Evolutionary conservation across 345 rosid genomes (phyloP).

Genomic region (Tarenaya hassleriana): DNA sequence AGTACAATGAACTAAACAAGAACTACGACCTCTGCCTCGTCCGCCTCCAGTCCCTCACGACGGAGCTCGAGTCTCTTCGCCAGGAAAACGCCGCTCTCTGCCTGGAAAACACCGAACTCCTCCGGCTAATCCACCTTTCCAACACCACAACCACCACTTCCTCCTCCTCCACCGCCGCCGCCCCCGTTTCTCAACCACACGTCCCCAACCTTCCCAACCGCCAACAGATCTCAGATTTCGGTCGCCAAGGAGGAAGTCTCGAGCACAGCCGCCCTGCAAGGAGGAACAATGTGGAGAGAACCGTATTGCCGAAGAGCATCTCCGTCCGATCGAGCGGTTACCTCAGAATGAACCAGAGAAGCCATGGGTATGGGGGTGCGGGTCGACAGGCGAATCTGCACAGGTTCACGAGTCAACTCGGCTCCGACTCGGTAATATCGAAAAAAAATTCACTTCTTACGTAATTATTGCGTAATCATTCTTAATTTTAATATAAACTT

Average conservation of each 20-base stretch:
- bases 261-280: constrained; percentile 27
- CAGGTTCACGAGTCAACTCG: constrained; percentile 28
- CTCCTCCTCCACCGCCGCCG: constrained; percentile 36
- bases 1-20: constrained; percentile 58
- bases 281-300: constrained; percentile 30
- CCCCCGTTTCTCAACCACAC: constrained; percentile 35
- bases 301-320: constrained; percentile 60
- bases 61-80: constrained; percentile 54
- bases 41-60: constrained; percentile 45
- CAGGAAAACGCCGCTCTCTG: constrained; percentile 59
- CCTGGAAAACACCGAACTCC: constrained; percentile 49
- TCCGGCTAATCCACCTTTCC: constrained; percentile 46
- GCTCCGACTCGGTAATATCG: constrained; percentile 37
- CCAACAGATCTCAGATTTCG: constrained; percentile 28
- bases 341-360: constrained; percentile 34
- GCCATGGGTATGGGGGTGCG: constrained; percentile 23
- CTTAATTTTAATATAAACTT: background rate
- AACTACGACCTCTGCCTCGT: constrained; percentile 55
- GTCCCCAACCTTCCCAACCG: constrained; percentile 32
- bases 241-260: constrained; percentile 23
- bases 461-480: background rate
- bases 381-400: constrained; percentile 32
- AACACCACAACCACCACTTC: constrained; percentile 31
- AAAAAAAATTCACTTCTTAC: background rate
- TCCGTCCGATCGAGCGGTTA: constrained; percentile 64